A percentile compares a stretch with the other conserved stretches of the same genome.
Evolutionary conservation across 495 filamentous ascomycete species (phyloP).

Genomic region (Lasiosphaeriaceae sp.): DNA sequence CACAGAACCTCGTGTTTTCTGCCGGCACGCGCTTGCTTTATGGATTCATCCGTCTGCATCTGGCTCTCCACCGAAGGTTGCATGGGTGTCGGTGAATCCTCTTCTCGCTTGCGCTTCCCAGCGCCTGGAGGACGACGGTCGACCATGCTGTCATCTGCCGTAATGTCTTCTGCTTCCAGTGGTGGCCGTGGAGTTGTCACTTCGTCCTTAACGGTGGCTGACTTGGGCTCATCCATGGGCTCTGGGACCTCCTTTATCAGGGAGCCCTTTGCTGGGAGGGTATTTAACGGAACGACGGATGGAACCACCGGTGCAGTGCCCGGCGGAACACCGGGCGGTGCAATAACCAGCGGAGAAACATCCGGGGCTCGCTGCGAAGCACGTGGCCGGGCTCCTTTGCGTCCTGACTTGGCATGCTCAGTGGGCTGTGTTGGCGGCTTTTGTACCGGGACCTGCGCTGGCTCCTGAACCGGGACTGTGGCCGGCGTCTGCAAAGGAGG

Average conservation of each 20-base stretch:
- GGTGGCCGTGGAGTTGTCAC: slow-evolving; percentile 55
- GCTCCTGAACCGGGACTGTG: not conserved
- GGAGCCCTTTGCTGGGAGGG: slow-evolving; percentile 19
- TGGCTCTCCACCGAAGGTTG: slow-evolving; percentile 6
- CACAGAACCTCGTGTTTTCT: slow-evolving; percentile 56
- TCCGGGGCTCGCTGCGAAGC: slow-evolving; percentile 6
- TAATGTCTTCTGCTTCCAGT: slow-evolving; percentile 46
- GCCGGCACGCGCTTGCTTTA: slow-evolving; percentile 31
- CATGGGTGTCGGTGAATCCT: slow-evolving; percentile 28
- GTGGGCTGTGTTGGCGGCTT: not conserved
- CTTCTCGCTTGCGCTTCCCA: slow-evolving; percentile 46
- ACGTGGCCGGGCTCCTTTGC: slow-evolving; percentile 9
- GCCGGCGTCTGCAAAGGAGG: not conserved
- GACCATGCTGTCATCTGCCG: slow-evolving; percentile 41
- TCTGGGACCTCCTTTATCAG: slow-evolving; percentile 17
- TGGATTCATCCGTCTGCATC: not conserved
- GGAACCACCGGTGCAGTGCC: not conserved
- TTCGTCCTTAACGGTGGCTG: slow-evolving; percentile 63
- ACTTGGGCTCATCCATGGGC: slow-evolving; percentile 4
- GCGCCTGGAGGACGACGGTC: slow-evolving; percentile 22
- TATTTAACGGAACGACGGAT: not conserved
- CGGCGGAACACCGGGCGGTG: not conserved
- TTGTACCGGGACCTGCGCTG: not conserved
- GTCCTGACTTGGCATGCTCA: slow-evolving; percentile 9
- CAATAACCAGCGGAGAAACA: slow-evolving; percentile 25